Base-by-base conservation (phyloP, 2,329 filamentous ascomycete species). In the Talaromyces sp. region DNA sequence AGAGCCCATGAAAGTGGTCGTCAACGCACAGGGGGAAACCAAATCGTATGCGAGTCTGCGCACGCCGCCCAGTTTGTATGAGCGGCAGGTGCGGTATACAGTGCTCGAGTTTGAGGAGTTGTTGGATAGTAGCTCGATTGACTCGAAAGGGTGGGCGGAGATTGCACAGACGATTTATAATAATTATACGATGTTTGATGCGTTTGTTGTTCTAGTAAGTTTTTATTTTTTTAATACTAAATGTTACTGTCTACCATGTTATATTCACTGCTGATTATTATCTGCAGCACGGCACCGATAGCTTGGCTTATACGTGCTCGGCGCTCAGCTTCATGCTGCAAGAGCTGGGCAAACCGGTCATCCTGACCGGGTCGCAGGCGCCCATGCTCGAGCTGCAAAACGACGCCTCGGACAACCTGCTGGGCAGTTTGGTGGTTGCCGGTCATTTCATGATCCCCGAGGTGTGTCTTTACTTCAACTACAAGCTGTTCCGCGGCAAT, bases 381-480 rank as follows among this genome's bases (percentile, higher is more conserved):
- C 91, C 91, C 53, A 96, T 97, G 83, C 89, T 95, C 68, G 88
- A 93, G 63, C 84, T 96, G 27, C 92, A 96, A 75, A 95, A 89
- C 56, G 93, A 97, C 73, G 93, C 92, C 10, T 89, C 92, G 41
- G 92, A 96, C 77, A 97, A 96, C 70, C 83, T 97, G 13, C 84
- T 96, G 5, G 90, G 90, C 21, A 93, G 91, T 1, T 82, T 96
- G 69, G 91, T 96, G 70, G 89, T 96, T 59, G 93, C 93, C 3
- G 91, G 91, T 35, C 95, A 95, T 62, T 96, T 96, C 71, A 89
- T 91, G 78, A 91, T 97, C 61, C 92, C 93, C 0, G 93, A 96
- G 73, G 93, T 97, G 58, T 93, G 91, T 72, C 82, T 97, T 38
- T 96, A 96, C 80, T 97, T 97, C 81, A 91, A 95, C 75, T 90